A percentile compares a stretch with the other conserved stretches of the same genome.
Evolutionary conservation across 441 rosid genomes (phyloP).

Genomic region (Syzygium malaccense): DNA sequence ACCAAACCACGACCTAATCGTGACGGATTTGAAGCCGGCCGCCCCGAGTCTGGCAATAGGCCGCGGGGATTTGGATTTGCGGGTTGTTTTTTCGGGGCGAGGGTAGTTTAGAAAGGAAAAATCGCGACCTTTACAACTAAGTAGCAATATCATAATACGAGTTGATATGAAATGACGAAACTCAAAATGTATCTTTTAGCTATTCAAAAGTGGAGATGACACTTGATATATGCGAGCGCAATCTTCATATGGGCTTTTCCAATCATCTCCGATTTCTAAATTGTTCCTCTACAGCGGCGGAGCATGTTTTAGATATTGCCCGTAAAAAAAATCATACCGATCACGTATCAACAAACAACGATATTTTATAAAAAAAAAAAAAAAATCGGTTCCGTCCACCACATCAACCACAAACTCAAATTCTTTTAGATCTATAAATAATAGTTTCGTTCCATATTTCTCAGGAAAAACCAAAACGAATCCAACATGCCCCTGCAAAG

Average conservation of each 20-base stretch:
- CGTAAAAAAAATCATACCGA: not conserved
- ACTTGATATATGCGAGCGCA: not conserved
- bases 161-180: not conserved
- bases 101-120: not conserved
- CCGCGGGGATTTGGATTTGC: rapidly evolving
- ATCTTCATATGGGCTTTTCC: not conserved
- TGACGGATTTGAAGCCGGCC: not conserved
- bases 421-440: not conserved
- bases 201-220: not conserved
- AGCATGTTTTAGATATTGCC: not conserved
- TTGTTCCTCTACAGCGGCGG: too few species aligned
- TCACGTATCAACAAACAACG: not conserved
- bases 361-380: not conserved
- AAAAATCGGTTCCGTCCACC: rapidly evolving
- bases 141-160: not conserved
- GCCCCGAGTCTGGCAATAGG: not conserved
- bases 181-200: not conserved
- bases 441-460: not conserved
- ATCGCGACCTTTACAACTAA: not conserved
- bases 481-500: not conserved
- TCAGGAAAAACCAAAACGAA: not conserved
- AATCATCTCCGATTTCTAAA: not conserved
- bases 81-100: not conserved
- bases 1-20: not conserved
- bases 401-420: not conserved